A percentile compares a stretch with the other conserved stretches of the same genome.
phyloP scores from a whole-genome alignment of 176 grass and related monocot species.

The Olyra latifolia region DNA sequence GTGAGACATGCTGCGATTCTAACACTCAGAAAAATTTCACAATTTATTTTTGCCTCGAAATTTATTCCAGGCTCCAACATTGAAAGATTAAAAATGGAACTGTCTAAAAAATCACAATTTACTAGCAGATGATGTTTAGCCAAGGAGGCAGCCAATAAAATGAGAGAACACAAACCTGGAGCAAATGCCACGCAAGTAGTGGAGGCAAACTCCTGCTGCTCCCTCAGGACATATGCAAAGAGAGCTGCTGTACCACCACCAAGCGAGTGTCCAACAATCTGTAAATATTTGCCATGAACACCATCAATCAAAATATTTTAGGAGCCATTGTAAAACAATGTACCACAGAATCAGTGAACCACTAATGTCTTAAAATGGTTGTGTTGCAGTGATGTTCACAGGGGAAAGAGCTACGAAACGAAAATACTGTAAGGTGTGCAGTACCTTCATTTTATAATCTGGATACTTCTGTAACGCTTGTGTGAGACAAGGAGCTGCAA shows the following conservation, averaged over 20 bases:
- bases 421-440: neutral
- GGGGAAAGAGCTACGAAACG: neutral
- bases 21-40: no score
- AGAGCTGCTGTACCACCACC: constrained; percentile 93
- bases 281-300: constrained; percentile 32
- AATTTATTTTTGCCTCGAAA: no score
- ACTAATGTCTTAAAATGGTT: neutral
- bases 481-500: constrained; percentile 76
- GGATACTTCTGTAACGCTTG: constrained; percentile 65
- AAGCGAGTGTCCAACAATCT: constrained; percentile 93
- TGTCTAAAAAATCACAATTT: neutral
- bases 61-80: neutral
- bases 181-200: constrained; percentile 88
- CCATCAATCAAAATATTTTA: neutral
- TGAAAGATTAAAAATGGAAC: neutral
- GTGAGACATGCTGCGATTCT: no score
- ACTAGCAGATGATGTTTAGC: neutral
- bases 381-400: neutral
- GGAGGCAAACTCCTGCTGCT: constrained; percentile 79
- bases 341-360: neutral
- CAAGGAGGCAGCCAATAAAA: neutral
- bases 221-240: constrained; percentile 86
- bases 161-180: constrained; percentile 63
- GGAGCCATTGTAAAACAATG: neutral
- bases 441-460: constrained; percentile 81